Evolutionary conservation across 768 basidiomycete species (phyloP), one percentile per base, ranked within the genome.

Genomic region (Mycena maculata): DNA sequence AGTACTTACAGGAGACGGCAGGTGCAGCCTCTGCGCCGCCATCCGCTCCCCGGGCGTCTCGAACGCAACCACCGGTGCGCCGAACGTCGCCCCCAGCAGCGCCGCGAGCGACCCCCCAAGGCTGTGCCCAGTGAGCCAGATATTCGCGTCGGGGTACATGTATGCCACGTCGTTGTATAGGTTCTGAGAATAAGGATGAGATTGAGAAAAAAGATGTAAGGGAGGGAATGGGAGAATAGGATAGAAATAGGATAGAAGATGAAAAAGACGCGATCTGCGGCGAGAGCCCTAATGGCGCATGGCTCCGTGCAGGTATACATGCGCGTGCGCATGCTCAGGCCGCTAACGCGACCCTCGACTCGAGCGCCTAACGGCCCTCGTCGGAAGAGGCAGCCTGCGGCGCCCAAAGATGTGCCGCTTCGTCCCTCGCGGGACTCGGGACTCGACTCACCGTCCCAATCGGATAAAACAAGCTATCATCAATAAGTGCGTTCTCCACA

Each of bases 111-210:
- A 84, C 0, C 97, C 97, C 18, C 97, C 97, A 15, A 98, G 84
- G 30, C 94, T 93, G 75, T 94, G 93, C 8, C 85, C 92, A 4
- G 87, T 87, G 5, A 98, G 73, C 96, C 96, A 98, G 56, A 99
- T 96, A 60, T 90, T 89, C 36, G 96, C 85, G 45, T 92, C 75
- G 0, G 97, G 97, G 75, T 97, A 99, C 86, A 97, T 88, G 71
- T 90, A 92, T 3, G 93, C 89, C 58, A 99, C 83, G 76, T 98
- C 95, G 77, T 96, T 94, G 79, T 95, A 99, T 9, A 99, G 82
- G 75, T 96, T 92, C 95, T 97, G 59, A 1, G 31, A 52, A 15
- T 2, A n/a, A n/a, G n/a, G n/a, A n/a, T n/a, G n/a, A n/a, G n/a
- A n/a, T n/a, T n/a, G n/a, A n/a, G n/a, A n/a, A n/a, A n/a, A n/a